These are phyloP conservation scores for Trifolium repens DNA, from an alignment of 306 rosid genomes.

Conservation along the genomic window DNA sequence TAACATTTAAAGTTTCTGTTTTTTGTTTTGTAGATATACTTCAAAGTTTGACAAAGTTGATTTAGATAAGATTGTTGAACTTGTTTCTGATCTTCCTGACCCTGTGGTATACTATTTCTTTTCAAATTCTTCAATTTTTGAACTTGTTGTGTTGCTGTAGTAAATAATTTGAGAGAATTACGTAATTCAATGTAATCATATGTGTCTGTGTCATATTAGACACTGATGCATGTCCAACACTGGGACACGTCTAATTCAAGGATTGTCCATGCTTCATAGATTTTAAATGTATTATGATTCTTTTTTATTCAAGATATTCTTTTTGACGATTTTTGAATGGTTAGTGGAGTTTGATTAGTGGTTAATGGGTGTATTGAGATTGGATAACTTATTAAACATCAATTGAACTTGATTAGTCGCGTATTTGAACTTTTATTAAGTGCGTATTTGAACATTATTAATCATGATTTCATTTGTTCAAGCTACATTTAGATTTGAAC, in stretches of 20 bases:
- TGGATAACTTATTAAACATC: background rate
- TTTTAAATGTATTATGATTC: too few relatives aligned
- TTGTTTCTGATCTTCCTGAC: slow-evolving; percentile 79
- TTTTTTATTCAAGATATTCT: too few relatives aligned
- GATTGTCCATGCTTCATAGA: too few relatives aligned
- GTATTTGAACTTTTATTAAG: too few relatives aligned
- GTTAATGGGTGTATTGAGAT: background rate
- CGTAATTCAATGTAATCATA: too few relatives aligned
- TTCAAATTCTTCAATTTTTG: slow-evolving; percentile 2
- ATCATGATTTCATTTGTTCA: background rate
- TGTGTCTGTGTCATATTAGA: too few relatives aligned
- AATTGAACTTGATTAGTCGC: background rate
- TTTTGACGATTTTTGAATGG: background rate
- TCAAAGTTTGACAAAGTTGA: slow-evolving; percentile 81
- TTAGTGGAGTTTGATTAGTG: background rate
- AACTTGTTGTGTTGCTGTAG: background rate
- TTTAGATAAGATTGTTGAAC: slow-evolving; percentile 62
- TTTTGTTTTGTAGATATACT: slow-evolving; percentile 64
- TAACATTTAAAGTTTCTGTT: background rate
- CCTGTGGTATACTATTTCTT: slow-evolving; percentile 66
- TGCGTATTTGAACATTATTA: background rate
- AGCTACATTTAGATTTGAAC: background rate
- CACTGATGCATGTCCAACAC: too few relatives aligned
- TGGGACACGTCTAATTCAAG: too few relatives aligned
- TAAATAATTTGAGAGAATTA: too few relatives aligned